Evolutionary conservation across 1,139 yeast genomes (phyloP).

Genomic region (Entelexis sorbosivorans): DNA sequence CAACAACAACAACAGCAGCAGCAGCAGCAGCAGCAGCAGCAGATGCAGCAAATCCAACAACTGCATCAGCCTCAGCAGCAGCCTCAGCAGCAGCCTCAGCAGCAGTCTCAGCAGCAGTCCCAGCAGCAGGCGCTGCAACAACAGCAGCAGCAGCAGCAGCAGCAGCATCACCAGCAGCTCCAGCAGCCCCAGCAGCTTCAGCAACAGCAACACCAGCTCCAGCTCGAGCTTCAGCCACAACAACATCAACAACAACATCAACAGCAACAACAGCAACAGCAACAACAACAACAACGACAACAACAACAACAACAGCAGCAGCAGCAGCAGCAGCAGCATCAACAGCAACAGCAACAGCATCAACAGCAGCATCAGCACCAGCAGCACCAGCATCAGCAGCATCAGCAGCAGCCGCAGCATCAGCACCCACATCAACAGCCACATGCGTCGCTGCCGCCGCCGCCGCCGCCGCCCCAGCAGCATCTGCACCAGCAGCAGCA

Average conservation of each 20-base stretch:
- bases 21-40: background rate
- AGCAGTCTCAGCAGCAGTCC: no score
- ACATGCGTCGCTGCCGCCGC: background rate
- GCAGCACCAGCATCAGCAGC: conserved; percentile 1
- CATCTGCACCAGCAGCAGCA: background rate
- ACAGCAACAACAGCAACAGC: background rate
- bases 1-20: background rate
- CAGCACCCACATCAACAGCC: background rate
- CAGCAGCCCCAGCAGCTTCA: conserved; percentile 1
- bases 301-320: conserved; percentile 2
- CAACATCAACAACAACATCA: background rate
- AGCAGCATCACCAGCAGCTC: conserved; percentile 1
- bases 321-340: background rate
- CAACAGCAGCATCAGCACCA: conserved; percentile 1
- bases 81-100: background rate
- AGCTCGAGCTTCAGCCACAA: background rate
- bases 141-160: conserved; percentile 2
- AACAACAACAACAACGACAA: conserved; percentile 1
- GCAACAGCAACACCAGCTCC: background rate
- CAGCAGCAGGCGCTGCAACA: conserved; percentile 1
- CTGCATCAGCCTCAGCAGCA: conserved; percentile 2
- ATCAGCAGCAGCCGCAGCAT: background rate
- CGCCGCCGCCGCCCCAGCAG: background rate
- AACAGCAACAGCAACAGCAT: background rate
- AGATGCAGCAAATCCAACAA: conserved; percentile 2